A percentile compares a stretch with the other conserved stretches of the same genome.
Conservation (phyloP, 2,329 filamentous ascomycete species). For the Talaromyces sp. region DNA sequence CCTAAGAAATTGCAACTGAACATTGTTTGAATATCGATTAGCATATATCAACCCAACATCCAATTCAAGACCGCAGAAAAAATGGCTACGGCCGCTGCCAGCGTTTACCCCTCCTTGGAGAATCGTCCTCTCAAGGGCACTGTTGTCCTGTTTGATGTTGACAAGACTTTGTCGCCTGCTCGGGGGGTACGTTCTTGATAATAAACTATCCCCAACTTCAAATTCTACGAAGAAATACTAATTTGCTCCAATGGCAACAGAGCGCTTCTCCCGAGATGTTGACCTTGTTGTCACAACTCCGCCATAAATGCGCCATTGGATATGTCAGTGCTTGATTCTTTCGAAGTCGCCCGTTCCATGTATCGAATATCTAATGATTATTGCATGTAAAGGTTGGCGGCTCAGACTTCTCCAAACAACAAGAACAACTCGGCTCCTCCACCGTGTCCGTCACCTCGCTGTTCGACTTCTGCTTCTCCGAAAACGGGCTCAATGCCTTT, state of each 20-base stretch:
- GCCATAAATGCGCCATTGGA: slow-evolving; percentile 83
- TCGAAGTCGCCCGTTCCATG: neutral
- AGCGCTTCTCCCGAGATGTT: slow-evolving; percentile 77
- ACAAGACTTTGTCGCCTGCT: slow-evolving; percentile 82
- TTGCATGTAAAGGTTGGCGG: slow-evolving; percentile 62
- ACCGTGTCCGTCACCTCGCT: slow-evolving; percentile 70
- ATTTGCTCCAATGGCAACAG: slow-evolving; percentile 41
- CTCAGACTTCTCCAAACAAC: slow-evolving; percentile 87
- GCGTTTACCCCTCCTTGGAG: slow-evolving; percentile 67
- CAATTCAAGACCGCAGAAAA: slow-evolving; percentile 1
- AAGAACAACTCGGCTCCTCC: slow-evolving; percentile 82
- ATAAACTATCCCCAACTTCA: slow-evolving; percentile 8
- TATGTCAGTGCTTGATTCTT: slow-evolving; percentile 53
- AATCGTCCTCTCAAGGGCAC: slow-evolving; percentile 88
- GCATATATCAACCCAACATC: too few relatives aligned
- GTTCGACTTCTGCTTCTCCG: slow-evolving; percentile 97
- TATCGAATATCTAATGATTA: neutral
- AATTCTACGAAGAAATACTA: neutral
- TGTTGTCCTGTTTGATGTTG: slow-evolving; percentile 93
- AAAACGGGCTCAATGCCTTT: slow-evolving; percentile 92
- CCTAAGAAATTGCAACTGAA: neutral
- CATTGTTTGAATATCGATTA: neutral
- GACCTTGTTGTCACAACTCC: slow-evolving; percentile 70
- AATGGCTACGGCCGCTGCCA: slow-evolving; percentile 31
- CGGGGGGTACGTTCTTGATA: slow-evolving; percentile 59